Percentiles rank a stretch among this genome's conserved stretches.
Evolutionary conservation across 2,329 filamentous ascomycete genomes (phyloP).

Genomic region (Neofusicoccum sp.): DNA sequence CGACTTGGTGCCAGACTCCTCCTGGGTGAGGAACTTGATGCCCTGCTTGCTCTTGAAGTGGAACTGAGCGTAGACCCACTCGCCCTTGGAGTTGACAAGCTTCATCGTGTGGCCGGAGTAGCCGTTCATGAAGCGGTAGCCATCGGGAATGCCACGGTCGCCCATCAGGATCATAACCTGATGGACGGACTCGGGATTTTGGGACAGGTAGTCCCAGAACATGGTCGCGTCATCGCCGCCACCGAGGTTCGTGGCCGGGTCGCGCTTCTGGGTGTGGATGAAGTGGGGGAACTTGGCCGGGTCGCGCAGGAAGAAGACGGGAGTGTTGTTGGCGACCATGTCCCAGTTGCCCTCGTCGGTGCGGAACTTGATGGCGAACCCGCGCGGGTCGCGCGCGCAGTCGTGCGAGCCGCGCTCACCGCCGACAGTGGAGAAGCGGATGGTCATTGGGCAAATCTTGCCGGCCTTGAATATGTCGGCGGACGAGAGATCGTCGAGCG

Average conservation of each 20-base stretch:
- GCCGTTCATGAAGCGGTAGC: slow-evolving; percentile 59
- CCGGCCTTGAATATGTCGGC: slow-evolving; percentile 60
- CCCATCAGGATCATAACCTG: slow-evolving; percentile 59
- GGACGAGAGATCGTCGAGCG: slow-evolving; percentile 48
- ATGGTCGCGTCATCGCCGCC: slow-evolving; percentile 66
- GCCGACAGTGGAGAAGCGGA: slow-evolving; percentile 75
- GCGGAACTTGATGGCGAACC: slow-evolving; percentile 73
- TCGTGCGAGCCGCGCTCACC: slow-evolving; percentile 73
- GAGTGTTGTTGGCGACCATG: slow-evolving; percentile 72
- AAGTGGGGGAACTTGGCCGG: slow-evolving; percentile 73
- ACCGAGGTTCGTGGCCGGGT: slow-evolving; percentile 69
- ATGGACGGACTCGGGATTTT: slow-evolving; percentile 58
- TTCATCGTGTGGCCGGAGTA: slow-evolving; percentile 57
- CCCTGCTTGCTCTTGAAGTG: slow-evolving; percentile 59
- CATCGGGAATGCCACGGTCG: slow-evolving; percentile 58
- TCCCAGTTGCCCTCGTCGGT: slow-evolving; percentile 77
- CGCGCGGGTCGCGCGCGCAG: slow-evolving; percentile 70
- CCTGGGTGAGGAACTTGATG: slow-evolving; percentile 55
- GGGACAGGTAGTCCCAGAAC: slow-evolving; percentile 66
- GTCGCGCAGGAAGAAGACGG: slow-evolving; percentile 75
- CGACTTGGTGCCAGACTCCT: slow-evolving; percentile 53
- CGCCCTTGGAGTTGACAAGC: slow-evolving; percentile 56
- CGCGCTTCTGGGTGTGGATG: slow-evolving; percentile 75
- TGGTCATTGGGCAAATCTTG: slow-evolving; percentile 68
- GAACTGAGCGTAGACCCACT: slow-evolving; percentile 57